Base-by-base conservation (phyloP, 1,139 yeast species). In the Yamadazyma dushanensis region DNA sequence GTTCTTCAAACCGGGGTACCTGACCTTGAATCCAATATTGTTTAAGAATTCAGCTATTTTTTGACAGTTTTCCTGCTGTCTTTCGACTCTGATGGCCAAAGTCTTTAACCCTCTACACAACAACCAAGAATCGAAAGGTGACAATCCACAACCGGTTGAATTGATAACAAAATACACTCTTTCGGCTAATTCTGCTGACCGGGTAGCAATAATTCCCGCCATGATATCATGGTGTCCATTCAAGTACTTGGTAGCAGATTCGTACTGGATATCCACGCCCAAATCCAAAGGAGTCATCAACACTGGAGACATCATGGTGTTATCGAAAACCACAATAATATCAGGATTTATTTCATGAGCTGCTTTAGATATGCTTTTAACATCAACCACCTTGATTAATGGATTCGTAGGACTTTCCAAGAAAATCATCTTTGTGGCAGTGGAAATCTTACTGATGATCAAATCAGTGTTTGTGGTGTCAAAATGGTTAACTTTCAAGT, bases 181-280 rank as follows among this genome's bases (percentile, higher is more conserved):
- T 42, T 85, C 83, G 7, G 90, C 92, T 39, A 89, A 65, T 40
- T 71, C 67, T 20, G 74, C 61, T 33, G 72, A 70, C 45, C 84
- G 73, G 16, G 85, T 80, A 19, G 95, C 95, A 41, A 89, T 70
- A 14, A 85, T 80, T 37, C 97, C 97, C 13, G 96, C 96, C 97
- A 89, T 89, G 51, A 89, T 79, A 59, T 89, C 97, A 59, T 89
- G 97, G 59, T 89, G 97, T 8, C 97, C 97, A 53, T 88, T 86
- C 46, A 89, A 69, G 56, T 86, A 89, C 61, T 89, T 89, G 39
- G 97, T 89, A 13, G 95, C 97, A 11, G 92, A 82, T 58, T 89
- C 97, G 59, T 89, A 89, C 39, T 87, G 95, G 43, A 89, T 84
- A 57, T 89, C 97, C 21, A 83, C 94, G 11, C 94, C 95, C 48